Conservation (phyloP, 169 alveolate species). For the Blepharisma undulans region DNA sequence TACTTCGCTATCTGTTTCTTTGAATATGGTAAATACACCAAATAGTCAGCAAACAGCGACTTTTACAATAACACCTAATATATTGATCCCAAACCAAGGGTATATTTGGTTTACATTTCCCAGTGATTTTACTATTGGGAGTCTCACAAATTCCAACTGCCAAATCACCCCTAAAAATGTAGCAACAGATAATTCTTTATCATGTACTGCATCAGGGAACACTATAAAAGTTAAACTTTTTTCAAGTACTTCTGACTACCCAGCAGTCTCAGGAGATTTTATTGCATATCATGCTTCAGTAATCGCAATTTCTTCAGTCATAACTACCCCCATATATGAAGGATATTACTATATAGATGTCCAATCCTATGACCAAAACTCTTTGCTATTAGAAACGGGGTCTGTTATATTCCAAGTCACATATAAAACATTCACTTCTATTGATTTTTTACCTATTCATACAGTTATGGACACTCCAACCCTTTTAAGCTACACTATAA, state of each 20-base stretch:
- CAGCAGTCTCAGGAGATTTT: background rate
- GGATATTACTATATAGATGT: background rate
- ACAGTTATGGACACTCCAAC: background rate
- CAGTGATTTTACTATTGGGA: background rate
- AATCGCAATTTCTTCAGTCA: background rate
- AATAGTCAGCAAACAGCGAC: background rate
- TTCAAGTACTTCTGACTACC: background rate
- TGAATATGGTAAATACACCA: background rate
- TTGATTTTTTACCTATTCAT: background rate
- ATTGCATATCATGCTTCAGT: background rate
- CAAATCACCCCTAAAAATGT: background rate
- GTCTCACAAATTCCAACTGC: background rate
- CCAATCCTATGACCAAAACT: background rate
- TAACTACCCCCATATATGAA: background rate
- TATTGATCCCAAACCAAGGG: background rate
- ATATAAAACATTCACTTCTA: background rate
- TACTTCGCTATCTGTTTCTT: background rate
- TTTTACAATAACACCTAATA: background rate
- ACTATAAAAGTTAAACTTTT: background rate
- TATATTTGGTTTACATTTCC: background rate
- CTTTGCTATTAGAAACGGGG: background rate
- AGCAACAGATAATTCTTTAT: background rate
- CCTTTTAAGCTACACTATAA: background rate
- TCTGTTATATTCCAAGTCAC: background rate
- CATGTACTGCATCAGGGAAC: background rate